Base-by-base conservation (phyloP, 2,329 filamentous ascomycete genomes). In the Seiridium unicorne region DNA sequence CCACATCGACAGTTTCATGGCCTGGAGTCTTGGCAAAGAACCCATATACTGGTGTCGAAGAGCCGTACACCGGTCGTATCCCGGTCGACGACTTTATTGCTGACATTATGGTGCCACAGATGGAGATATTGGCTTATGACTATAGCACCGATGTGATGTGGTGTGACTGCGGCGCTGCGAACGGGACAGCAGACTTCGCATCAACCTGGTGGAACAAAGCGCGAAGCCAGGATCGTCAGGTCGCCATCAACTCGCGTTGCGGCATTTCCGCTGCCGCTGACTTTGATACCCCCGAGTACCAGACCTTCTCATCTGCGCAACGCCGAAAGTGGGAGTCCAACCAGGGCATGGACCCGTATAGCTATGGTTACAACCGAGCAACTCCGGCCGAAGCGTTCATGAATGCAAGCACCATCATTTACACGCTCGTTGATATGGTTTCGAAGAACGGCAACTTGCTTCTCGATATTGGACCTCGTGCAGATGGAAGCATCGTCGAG, bases 261-360 rank as follows among this genome's bases (percentile, higher is more conserved):
- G 83, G 83, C 31, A 72, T 83, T 1, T 73, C 78, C 0, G 77
- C 76, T 48, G 69, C 70, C 1, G 70, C 71, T 11, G 83, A 85
- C 70, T 85, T 84, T 61, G 82, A 85, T 65, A 85, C 82, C 1
- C 83, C 83, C 1, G 83, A 86, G 67, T 86, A 85, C 65, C 73
- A 76, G 11, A 75, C 74, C 8, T 83, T 80, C 65, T 73, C 74
- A 4, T 74, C 76, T 0, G 76, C 79, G 2, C 80, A 83, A 65
- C 66, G 72, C 40, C 74, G 80, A n/a, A 85, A 85, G 67, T 86
- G 82, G 82, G 84, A 85, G 68, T 79, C 72, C 38, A 85, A 80
- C 70, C 75, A 76, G 42, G 83, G 83, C 35, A 83, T 86, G 80
- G 83, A 85, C 64, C 83, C 83, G 0, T 84, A 76, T 66, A 77